Percentiles rank a stretch among this genome's conserved stretches.
Conservation (phyloP, 345 rosid genomes). For the Theobroma cacao region DNA sequence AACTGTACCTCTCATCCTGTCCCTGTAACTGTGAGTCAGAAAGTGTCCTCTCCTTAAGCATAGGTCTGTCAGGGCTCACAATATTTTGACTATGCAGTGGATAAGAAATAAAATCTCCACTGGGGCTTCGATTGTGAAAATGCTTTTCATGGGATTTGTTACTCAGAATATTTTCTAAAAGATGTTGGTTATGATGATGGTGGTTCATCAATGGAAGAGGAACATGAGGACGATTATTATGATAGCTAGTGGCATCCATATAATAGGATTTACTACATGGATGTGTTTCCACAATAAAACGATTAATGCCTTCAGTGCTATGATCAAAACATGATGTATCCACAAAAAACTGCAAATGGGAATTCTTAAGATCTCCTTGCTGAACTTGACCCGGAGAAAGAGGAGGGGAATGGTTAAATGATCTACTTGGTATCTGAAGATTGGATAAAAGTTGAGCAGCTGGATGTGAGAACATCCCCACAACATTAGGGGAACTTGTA, state of each 20-base stretch:
- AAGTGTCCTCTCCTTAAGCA: slow-evolving; percentile 46
- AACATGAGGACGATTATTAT: slow-evolving; percentile 30
- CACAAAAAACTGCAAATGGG: slow-evolving; percentile 15
- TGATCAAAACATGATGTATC: slow-evolving; percentile 19
- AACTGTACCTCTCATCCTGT: slow-evolving; percentile 29
- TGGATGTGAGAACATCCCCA: slow-evolving; percentile 30
- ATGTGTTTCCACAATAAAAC: slow-evolving; percentile 21
- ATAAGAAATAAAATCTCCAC: slow-evolving; percentile 36
- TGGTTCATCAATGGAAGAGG: slow-evolving; percentile 31
- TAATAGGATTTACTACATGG: slow-evolving; percentile 30
- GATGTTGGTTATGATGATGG: slow-evolving; percentile 34
- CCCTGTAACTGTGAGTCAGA: slow-evolving; percentile 54
- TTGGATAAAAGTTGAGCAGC: slow-evolving; percentile 32
- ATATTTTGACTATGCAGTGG: slow-evolving; percentile 24
- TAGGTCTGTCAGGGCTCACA: slow-evolving; percentile 24
- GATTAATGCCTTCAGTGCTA: slow-evolving; percentile 22
- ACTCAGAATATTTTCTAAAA: slow-evolving; percentile 26
- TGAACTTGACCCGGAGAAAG: slow-evolving; percentile 41
- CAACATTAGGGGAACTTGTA: slow-evolving; percentile 31
- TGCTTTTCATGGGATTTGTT: slow-evolving; percentile 29
- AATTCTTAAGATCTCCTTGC: slow-evolving; percentile 26
- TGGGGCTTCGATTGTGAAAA: slow-evolving; percentile 43
- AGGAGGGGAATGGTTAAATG: slow-evolving; percentile 45
- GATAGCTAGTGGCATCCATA: slow-evolving; percentile 30
- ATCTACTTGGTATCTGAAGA: slow-evolving; percentile 28